A percentile compares a stretch with the other conserved stretches of the same genome.
These are phyloP conservation scores for Zygosaccharomyces pseudorouxii DNA, from an alignment of 805 yeast genomes.

Conservation along the genomic window DNA sequence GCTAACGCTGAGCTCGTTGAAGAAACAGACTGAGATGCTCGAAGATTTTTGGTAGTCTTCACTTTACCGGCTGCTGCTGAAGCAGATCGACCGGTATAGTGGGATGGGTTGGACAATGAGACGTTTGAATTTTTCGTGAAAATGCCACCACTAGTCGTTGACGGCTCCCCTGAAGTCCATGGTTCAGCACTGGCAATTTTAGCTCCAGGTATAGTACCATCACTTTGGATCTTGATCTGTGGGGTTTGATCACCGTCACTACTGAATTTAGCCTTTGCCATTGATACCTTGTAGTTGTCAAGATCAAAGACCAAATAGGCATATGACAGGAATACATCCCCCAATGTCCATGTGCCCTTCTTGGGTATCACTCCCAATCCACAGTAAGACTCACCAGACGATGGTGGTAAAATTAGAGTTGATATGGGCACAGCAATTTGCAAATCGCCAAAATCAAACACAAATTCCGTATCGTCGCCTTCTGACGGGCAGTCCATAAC, in stretches of 20 bases:
- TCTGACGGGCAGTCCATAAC: constrained; percentile 39
- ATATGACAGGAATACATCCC: constrained; percentile 52
- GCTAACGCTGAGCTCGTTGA: background rate
- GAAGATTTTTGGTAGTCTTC: background rate
- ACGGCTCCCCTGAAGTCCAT: constrained; percentile 22
- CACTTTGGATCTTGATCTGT: constrained; percentile 42
- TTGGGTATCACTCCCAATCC: constrained; percentile 39
- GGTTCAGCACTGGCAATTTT: constrained; percentile 35
- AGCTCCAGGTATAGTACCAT: constrained; percentile 48
- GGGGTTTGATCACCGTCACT: constrained; percentile 28
- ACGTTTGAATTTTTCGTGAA: background rate
- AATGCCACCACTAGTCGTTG: constrained; percentile 9
- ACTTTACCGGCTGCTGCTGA: background rate
- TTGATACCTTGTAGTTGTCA: constrained; percentile 42
- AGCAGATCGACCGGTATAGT: background rate
- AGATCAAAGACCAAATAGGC: constrained; percentile 59
- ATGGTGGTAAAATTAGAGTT: constrained; percentile 20
- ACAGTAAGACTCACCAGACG: constrained; percentile 35
- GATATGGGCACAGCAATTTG: constrained; percentile 44
- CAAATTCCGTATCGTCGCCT: constrained; percentile 18
- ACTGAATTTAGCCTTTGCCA: constrained; percentile 44
- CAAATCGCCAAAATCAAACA: constrained; percentile 56
- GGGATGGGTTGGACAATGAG: background rate
- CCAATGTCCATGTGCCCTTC: constrained; percentile 41
- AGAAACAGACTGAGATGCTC: background rate